phyloP scores from a whole-genome alignment of 1,284 basidiomycete genomes.

The Coniophora puteana region DNA sequence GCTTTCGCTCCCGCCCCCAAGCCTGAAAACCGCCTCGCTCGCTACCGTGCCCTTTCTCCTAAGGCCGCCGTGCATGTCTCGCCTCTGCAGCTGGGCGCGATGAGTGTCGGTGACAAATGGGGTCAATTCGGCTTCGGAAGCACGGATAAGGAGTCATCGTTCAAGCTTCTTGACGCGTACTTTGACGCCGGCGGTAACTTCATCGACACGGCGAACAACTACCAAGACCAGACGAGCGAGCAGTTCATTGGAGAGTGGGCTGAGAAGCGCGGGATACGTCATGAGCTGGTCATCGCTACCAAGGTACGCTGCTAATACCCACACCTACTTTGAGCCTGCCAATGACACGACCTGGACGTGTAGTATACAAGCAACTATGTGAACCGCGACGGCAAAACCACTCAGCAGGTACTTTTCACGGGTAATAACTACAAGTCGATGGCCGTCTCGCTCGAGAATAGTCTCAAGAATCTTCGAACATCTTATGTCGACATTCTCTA shows the following conservation, averaged over 20 bases:
- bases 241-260: constrained; percentile 57
- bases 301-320: constrained; percentile 31
- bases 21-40: constrained; percentile 31
- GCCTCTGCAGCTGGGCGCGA: constrained; percentile 48
- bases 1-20: constrained; percentile 15
- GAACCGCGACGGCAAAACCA: constrained; percentile 12
- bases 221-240: constrained; percentile 49
- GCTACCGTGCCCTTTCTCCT: constrained; percentile 38
- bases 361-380: constrained; percentile 32
- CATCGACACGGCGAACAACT: constrained; percentile 51
- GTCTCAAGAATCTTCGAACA: constrained; percentile 42
- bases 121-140: constrained; percentile 26
- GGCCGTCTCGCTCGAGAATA: constrained; percentile 29
- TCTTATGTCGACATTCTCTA: constrained; percentile 41
- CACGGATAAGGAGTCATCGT: constrained; percentile 42
- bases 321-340: neutral
- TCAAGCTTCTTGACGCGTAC: constrained; percentile 47
- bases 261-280: constrained; percentile 43
- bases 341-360: neutral
- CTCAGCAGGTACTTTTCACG: constrained; percentile 25
- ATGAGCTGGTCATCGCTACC: constrained; percentile 53
- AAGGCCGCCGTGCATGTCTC: constrained; percentile 41
- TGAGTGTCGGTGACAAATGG: constrained; percentile 49
- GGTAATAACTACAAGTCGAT: constrained; percentile 37
- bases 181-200: constrained; percentile 50